Evolutionary conservation across 2,329 filamentous ascomycete genomes (phyloP).

Genomic region (Ophiognomonia clavigignenti-juglandacearum): DNA sequence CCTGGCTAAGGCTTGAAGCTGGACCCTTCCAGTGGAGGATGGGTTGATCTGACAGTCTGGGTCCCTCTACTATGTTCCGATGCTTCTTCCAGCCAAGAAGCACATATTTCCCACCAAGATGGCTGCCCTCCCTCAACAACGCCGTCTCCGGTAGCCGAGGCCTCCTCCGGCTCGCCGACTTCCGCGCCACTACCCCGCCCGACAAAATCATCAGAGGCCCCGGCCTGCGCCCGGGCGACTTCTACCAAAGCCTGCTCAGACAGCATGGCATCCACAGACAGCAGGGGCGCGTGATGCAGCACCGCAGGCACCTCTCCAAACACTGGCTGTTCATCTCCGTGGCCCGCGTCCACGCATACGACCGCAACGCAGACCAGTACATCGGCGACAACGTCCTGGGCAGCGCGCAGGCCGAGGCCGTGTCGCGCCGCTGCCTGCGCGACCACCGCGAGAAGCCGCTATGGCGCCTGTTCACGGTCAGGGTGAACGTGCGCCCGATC

Average conservation of each 20-base stretch:
- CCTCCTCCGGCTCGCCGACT: background rate
- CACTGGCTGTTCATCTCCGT: no score
- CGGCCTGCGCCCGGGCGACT: background rate
- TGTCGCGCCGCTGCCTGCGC: conserved; percentile 5
- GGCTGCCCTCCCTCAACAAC: background rate
- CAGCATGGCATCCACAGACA: conserved; percentile 4
- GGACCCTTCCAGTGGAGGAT: background rate
- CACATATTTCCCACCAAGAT: background rate
- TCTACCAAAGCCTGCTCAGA: background rate
- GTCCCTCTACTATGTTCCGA: conserved; percentile 5
- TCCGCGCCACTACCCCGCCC: background rate
- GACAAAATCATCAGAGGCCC: background rate
- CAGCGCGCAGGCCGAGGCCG: conserved; percentile 1
- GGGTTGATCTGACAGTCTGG: background rate
- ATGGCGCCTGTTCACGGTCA: background rate
- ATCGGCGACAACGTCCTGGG: conserved; percentile 3
- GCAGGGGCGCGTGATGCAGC: background rate
- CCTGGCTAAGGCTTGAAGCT: no score
- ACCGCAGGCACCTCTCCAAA: no score
- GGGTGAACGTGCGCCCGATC: no score
- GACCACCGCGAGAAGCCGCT: conserved; percentile 6
- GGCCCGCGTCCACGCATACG: background rate
- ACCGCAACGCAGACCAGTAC: conserved; percentile 1
- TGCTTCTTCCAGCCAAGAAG: background rate
- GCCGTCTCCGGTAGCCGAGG: conserved; percentile 2